A percentile compares a stretch with the other conserved stretches of the same genome.
Evolutionary conservation across 2,329 filamentous ascomycete genomes (phyloP).

Genomic region (Sporothrix dimorphospora): DNA sequence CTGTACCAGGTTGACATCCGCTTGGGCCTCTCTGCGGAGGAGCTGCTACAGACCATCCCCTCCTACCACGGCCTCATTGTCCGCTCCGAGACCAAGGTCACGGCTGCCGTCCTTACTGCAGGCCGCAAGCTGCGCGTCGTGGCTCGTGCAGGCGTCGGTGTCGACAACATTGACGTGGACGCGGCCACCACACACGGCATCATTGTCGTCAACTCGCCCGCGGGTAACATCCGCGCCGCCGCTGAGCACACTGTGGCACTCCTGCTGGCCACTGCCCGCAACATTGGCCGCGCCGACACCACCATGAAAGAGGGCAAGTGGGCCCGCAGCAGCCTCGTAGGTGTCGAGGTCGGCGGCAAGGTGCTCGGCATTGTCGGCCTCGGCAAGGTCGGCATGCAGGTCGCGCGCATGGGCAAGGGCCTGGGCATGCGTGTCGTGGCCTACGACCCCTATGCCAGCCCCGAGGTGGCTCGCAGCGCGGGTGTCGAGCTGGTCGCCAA

Average conservation of each 20-base stretch:
- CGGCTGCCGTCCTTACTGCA: constrained; percentile 65
- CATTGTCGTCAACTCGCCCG: constrained; percentile 78
- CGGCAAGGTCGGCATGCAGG: constrained; percentile 81
- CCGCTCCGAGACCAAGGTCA: constrained; percentile 81
- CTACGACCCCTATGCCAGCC: constrained; percentile 76
- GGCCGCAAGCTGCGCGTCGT: constrained; percentile 75
- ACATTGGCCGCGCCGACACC: constrained; percentile 71
- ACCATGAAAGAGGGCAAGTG: constrained; percentile 72
- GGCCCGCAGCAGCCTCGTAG: constrained; percentile 75
- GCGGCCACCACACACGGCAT: constrained; percentile 73
- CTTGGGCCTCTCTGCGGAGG: constrained; percentile 62
- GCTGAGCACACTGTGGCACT: constrained; percentile 78
- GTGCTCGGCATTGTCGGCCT: constrained; percentile 75
- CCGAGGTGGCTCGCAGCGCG: constrained; percentile 68
- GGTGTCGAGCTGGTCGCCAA: constrained; percentile 62
- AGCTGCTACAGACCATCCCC: constrained; percentile 67
- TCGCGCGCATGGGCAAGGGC: constrained; percentile 77
- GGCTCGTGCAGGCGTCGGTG: constrained; percentile 77
- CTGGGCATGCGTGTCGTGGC: constrained; percentile 76
- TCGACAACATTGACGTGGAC: constrained; percentile 79
- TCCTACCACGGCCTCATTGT: constrained; percentile 77
- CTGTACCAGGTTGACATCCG: constrained; percentile 72
- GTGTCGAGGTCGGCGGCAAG: constrained; percentile 78
- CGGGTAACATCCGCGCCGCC: constrained; percentile 79
- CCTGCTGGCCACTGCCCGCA: constrained; percentile 72